Percentiles rank a stretch among this genome's conserved stretches.
These are phyloP conservation scores for Coccomyxa sp. DNA, from an alignment of 139 green algal genomes.

Conservation along the genomic window DNA sequence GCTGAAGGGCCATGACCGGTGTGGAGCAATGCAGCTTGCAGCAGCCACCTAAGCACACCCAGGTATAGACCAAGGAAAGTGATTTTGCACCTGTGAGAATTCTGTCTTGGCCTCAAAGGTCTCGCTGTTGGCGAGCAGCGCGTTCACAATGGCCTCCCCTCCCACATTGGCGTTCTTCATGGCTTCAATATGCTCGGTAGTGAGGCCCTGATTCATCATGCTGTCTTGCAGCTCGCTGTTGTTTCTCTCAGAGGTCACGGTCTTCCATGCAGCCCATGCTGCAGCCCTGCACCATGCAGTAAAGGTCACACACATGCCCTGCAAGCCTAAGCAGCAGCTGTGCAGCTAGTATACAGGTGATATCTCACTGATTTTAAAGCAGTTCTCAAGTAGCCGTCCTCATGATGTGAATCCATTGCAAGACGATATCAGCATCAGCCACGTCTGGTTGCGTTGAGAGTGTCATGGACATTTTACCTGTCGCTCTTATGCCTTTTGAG, in stretches of 20 bases:
- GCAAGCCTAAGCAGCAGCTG: neutral
- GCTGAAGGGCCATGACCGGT: too few relatives aligned
- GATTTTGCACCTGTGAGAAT: slow-evolving; percentile 71
- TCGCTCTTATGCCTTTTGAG: slow-evolving; percentile 4
- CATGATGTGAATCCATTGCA: too few relatives aligned
- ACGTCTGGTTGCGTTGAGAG: neutral
- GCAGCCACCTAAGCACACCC: too few relatives aligned
- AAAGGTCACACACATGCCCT: neutral
- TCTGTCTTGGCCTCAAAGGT: slow-evolving; percentile 80
- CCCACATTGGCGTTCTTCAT: neutral
- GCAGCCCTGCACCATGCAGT: too few relatives aligned
- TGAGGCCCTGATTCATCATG: slow-evolving; percentile 53
- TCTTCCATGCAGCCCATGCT: neutral
- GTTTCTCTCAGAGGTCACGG: slow-evolving; percentile 5
- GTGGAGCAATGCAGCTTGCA: too few relatives aligned
- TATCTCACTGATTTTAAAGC: neutral
- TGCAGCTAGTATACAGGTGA: neutral
- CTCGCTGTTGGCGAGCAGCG: slow-evolving; percentile 59
- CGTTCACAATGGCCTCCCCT: slow-evolving; percentile 70
- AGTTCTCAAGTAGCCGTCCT: too few relatives aligned
- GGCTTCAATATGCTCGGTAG: slow-evolving; percentile 43
- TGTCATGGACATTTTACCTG: neutral
- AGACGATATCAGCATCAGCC: too few relatives aligned
- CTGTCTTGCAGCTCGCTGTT: slow-evolving; percentile 48
- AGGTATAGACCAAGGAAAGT: too few relatives aligned